Conservation (phyloP, 2,329 filamentous ascomycete genomes). For the Penicillium sp. region DNA sequence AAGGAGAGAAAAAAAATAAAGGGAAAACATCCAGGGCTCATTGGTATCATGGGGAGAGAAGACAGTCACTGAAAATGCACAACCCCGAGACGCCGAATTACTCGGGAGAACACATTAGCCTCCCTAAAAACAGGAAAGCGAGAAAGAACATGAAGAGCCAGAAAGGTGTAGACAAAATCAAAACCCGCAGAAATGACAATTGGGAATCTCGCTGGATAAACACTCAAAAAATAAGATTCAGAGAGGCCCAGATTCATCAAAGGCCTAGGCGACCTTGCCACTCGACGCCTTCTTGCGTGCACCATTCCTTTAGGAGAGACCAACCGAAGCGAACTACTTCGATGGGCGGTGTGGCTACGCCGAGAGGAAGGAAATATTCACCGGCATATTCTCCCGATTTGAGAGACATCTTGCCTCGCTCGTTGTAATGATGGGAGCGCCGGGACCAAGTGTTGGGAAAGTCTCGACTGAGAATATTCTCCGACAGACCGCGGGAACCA, state of each 20-base stretch:
- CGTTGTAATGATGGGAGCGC: constrained; percentile 42
- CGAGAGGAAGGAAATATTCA: constrained; percentile 49
- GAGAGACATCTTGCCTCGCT: constrained; percentile 40
- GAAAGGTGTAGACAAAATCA: constrained; percentile 5
- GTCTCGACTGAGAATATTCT: constrained; percentile 45
- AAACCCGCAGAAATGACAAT: constrained; percentile 8
- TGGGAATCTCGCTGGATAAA: constrained; percentile 4
- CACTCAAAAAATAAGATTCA: background rate
- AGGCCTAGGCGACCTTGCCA: constrained; percentile 49
- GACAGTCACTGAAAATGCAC: constrained; percentile 22
- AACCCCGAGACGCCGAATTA: constrained; percentile 17
- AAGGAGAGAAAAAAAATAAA: constrained; percentile 6
- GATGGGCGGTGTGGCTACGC: constrained; percentile 46
- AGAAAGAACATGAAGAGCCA: background rate
- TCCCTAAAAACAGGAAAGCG: background rate
- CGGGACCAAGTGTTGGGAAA: constrained; percentile 52
- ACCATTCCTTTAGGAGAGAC: constrained; percentile 52
- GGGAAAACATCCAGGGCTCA: constrained; percentile 24
- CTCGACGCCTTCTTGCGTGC: constrained; percentile 49
- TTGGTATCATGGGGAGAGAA: constrained; percentile 38
- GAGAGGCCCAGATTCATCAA: constrained; percentile 27
- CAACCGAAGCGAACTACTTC: constrained; percentile 52
- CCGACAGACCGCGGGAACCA: constrained; percentile 45
- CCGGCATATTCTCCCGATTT: constrained; percentile 42
- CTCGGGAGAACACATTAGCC: background rate